Evolutionary conservation across 2,329 filamentous ascomycete species (phyloP).

Genomic region (Simplicillium aogashimaense): DNA sequence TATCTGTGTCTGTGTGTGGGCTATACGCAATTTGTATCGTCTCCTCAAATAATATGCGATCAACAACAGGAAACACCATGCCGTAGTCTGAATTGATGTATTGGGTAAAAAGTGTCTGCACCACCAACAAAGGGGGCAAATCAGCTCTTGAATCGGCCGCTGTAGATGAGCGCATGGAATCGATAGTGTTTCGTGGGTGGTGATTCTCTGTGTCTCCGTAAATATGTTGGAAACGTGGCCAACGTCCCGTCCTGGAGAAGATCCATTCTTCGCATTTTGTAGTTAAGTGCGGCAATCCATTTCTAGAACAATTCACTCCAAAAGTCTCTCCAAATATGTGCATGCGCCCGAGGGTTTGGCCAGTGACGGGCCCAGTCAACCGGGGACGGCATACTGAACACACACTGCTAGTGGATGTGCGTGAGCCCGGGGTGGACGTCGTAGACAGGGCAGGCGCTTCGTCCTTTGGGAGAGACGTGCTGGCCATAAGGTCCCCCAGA

Average conservation of each 20-base stretch:
- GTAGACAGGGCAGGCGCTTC: too few species aligned
- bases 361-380: not conserved
- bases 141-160: constrained; percentile 8
- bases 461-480: too few species aligned
- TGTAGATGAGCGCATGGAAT: constrained; percentile 4
- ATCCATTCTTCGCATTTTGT: constrained; percentile 37
- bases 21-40: constrained; percentile 35
- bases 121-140: constrained; percentile 24
- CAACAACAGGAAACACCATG: constrained; percentile 37
- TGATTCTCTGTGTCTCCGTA: too few species aligned
- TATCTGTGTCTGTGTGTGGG: constrained; percentile 6
- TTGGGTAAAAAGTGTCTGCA: constrained; percentile 10
- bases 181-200: too few species aligned
- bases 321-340: constrained; percentile 34
- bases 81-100: constrained; percentile 24
- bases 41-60: constrained; percentile 32
- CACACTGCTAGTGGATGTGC: not conserved
- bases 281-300: constrained; percentile 39
- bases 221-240: constrained; percentile 11
- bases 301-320: constrained; percentile 33
- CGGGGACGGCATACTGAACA: constrained; percentile 5
- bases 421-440: too few species aligned
- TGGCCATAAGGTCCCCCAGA: too few species aligned
- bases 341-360: too few species aligned
- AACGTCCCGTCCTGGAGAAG: constrained; percentile 28